Percentiles rank a stretch among this genome's conserved stretches.
Evolutionary conservation across 352 stramenopile genomes (phyloP).

Genomic region (Globisporangium rhizosaccharum): DNA sequence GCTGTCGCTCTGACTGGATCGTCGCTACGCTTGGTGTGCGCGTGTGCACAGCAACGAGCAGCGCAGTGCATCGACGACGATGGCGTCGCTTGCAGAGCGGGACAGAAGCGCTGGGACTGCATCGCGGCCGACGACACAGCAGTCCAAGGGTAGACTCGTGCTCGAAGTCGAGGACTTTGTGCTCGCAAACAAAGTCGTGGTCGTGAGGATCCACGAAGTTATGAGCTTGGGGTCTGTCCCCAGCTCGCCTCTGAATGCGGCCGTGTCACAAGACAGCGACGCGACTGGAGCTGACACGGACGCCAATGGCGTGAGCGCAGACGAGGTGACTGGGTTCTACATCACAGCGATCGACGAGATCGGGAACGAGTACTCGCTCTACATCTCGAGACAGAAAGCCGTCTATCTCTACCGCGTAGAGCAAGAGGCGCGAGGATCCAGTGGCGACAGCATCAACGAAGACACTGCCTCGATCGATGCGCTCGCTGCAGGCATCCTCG

Average conservation of each 20-base stretch:
- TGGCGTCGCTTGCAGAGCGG: slow-evolving; percentile 4
- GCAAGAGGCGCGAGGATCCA: slow-evolving; percentile 9
- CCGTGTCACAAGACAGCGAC: not conserved
- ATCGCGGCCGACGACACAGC: slow-evolving; percentile 4
- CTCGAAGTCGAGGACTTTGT: slow-evolving; percentile 28
- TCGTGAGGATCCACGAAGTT: slow-evolving; percentile 33
- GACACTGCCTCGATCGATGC: slow-evolving; percentile 13
- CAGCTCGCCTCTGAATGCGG: slow-evolving; percentile 8
- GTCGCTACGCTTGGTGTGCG: not conserved
- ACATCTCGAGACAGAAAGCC: slow-evolving; percentile 36
- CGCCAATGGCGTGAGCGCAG: not conserved
- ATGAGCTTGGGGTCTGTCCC: slow-evolving; percentile 4
- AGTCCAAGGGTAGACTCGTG: slow-evolving; percentile 20
- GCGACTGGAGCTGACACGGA: not conserved
- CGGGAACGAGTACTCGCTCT: slow-evolving; percentile 64
- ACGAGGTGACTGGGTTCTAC: slow-evolving; percentile 25
- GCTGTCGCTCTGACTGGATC: not conserved
- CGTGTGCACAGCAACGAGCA: not conserved
- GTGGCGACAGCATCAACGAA: not conserved
- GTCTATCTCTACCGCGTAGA: slow-evolving; percentile 33
- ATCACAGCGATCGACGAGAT: slow-evolving; percentile 56
- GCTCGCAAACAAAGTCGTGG: slow-evolving; percentile 28
- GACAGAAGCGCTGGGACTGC: not conserved
- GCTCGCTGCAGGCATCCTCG: slow-evolving; percentile 44
- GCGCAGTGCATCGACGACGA: not conserved